Percentiles rank a stretch among this genome's conserved stretches.
Evolutionary conservation across 75 land plant genomes (phyloP).

Genomic region (Sequoiadendron giganteum): DNA sequence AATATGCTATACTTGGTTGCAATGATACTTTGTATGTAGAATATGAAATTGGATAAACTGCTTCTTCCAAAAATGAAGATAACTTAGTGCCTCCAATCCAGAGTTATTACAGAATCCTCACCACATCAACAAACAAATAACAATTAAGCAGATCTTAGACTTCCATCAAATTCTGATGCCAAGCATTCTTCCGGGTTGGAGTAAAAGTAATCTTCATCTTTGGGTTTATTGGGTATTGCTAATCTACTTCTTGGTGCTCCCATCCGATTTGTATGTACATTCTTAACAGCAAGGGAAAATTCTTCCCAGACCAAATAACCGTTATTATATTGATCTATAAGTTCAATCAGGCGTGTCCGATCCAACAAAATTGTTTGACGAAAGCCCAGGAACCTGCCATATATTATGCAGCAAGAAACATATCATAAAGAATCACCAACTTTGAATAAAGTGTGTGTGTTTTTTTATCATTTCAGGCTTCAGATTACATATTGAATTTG

Average conservation of each 20-base stretch:
- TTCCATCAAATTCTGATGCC: conserved; percentile 5
- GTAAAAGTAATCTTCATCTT: conserved; percentile 93
- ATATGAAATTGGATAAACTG: too few species aligned
- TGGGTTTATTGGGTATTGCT: conserved; percentile 70
- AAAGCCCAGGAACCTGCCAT: conserved; percentile 69
- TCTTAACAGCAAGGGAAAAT: conserved; percentile 58
- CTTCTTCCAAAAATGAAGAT: too few species aligned
- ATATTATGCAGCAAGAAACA: background rate
- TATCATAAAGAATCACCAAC: background rate
- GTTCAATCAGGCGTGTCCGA: conserved; percentile 53
- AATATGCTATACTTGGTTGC: too few species aligned
- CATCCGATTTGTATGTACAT: conserved; percentile 50
- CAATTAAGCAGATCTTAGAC: too few species aligned
- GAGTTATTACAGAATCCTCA: too few species aligned
- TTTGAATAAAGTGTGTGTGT: background rate
- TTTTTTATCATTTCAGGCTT: background rate
- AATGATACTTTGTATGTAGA: too few species aligned
- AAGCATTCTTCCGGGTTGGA: conserved; percentile 89
- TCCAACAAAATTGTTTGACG: conserved; percentile 68
- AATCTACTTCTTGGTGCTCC: conserved; percentile 48
- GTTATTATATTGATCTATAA: conserved; percentile 57
- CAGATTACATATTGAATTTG: background rate
- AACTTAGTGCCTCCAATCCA: too few species aligned
- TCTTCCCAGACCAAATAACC: conserved; percentile 64
- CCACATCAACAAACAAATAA: too few species aligned